Base-by-base conservation (phyloP, 2,329 filamentous ascomycete species). In the Sphaerulina vaccinii region DNA sequence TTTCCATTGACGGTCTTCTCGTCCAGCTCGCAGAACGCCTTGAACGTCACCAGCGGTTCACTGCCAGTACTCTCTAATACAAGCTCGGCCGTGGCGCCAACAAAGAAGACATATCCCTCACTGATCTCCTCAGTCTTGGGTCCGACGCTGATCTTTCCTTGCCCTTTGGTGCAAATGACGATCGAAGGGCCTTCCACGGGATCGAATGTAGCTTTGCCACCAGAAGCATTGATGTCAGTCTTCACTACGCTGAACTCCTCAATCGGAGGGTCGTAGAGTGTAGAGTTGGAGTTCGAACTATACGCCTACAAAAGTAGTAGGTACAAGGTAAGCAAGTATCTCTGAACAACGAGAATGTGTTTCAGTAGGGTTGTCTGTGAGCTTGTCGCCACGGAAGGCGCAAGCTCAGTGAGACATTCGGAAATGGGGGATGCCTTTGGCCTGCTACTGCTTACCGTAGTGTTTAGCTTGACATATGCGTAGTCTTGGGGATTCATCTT, bases 161-260 rank as follows among this genome's bases (percentile, higher is more conserved):
- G 80, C 10, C 93, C 93, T 37, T 79, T 77, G 0, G 92, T 97
- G 73, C 90, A 96, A 55, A 99, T 93, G 59, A 97, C 71, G 62
- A 99, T 90, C 69, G 90, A 96, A 0, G 93, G 93, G 0, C 93
- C 93, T 5, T 87, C 83, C 42, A 99, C 82, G 0, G 84, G 79
- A 56, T 96, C 91, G 63, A 99, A 95, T 0, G 88, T 96, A 0
- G 84, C 90, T 72, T 95, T 96, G 23, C 88, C 83, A 2, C 84
- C 87, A 0, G 78, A 71, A 37, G 73, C 76, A 60, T 85, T 86
- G 29, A 99, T 76, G 9, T 87, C 81, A 0, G 88, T 87, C 65
- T 89, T 85, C 40, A 96, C 83, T 13, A 99, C 92, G 60, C 85
- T 87, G 71, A 99, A 99, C 69, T 99, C 93, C 46, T 96, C 89